These are phyloP conservation scores for Lipomyces anomalus DNA, from an alignment of 805 yeast genomes.

Conservation along the genomic window DNA sequence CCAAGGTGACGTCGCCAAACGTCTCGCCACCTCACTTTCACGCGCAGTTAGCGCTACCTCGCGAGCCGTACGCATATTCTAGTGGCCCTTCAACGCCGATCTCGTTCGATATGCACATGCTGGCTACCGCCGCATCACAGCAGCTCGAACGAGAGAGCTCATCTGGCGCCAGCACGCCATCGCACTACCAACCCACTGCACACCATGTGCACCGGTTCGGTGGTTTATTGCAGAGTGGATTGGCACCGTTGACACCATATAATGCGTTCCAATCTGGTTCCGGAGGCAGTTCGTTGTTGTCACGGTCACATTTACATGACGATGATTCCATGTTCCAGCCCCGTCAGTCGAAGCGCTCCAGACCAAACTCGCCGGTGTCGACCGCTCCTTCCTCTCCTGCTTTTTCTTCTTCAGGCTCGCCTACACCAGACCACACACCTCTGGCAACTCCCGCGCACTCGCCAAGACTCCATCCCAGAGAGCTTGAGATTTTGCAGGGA, in stretches of 20 bases:
- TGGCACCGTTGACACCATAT: constrained; percentile 30
- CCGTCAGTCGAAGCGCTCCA: constrained; percentile 34
- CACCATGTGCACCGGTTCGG: constrained; percentile 24
- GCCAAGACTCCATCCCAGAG: constrained; percentile 39
- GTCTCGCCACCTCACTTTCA: constrained; percentile 20
- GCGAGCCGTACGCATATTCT: neutral
- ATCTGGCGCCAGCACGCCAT: constrained; percentile 5
- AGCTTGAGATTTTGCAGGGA: constrained; percentile 30
- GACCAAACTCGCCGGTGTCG: constrained; percentile 40
- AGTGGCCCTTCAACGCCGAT: constrained; percentile 7
- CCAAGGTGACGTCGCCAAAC: constrained; percentile 17
- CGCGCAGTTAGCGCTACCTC: constrained; percentile 6
- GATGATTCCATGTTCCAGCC: constrained; percentile 26
- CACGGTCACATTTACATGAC: constrained; percentile 20
- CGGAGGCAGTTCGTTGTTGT: constrained; percentile 9
- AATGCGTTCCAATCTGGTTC: constrained; percentile 7
- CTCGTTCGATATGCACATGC: constrained; percentile 37
- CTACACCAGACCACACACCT: constrained; percentile 41
- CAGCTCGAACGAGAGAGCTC: constrained; percentile 36
- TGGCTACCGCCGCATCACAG: constrained; percentile 43
- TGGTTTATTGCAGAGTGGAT: constrained; percentile 16
- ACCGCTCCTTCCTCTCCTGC: constrained; percentile 42
- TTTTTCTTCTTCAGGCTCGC: constrained; percentile 33
- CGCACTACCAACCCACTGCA: constrained; percentile 29
- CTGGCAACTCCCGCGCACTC: constrained; percentile 43